Evolutionary conservation across 1,284 basidiomycete genomes (phyloP).

Genomic region (Xerocomus amazonicus): DNA sequence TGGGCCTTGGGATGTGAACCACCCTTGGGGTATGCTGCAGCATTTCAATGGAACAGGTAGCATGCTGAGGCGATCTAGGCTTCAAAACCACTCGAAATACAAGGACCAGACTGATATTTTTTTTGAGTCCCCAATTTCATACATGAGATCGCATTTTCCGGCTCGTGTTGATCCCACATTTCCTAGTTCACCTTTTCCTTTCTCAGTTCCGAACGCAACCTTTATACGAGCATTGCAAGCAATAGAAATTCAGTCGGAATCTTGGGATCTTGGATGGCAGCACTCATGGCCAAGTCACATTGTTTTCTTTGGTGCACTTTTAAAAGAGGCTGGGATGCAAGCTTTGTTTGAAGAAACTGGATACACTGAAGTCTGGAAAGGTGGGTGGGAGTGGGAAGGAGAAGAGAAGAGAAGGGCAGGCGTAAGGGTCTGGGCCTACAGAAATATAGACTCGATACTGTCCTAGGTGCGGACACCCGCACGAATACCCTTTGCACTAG

Average conservation of each 20-base stretch:
- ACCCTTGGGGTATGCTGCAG: constrained; percentile 62
- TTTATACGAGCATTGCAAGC: constrained; percentile 19
- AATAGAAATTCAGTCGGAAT: constrained; percentile 20
- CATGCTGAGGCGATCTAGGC: constrained; percentile 36
- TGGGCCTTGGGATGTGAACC: constrained; percentile 94
- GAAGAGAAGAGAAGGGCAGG: constrained; percentile 75
- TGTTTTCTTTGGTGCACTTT: constrained; percentile 74
- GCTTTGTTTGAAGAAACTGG: constrained; percentile 52
- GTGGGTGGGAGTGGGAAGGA: constrained; percentile 79
- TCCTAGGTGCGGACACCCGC: neutral
- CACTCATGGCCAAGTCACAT: constrained; percentile 82
- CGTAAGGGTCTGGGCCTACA: constrained; percentile 61
- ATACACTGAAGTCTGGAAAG: constrained; percentile 64
- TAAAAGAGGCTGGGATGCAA: constrained; percentile 50
- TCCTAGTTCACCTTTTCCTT: constrained; percentile 59
- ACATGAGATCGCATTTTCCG: constrained; percentile 68
- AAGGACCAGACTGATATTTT: constrained; percentile 84
- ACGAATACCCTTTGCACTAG: neutral
- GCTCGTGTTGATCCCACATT: constrained; percentile 56
- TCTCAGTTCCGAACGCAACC: constrained; percentile 49
- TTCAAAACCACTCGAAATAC: constrained; percentile 54
- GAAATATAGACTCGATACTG: neutral
- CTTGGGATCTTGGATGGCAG: constrained; percentile 44
- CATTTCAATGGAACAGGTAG: neutral
- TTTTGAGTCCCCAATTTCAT: constrained; percentile 69